Percentiles rank a stretch among this genome's conserved stretches.
These are phyloP conservation scores for Priceomyces fermenticarens DNA, from an alignment of 805 yeast species.

Conservation along the genomic window DNA sequence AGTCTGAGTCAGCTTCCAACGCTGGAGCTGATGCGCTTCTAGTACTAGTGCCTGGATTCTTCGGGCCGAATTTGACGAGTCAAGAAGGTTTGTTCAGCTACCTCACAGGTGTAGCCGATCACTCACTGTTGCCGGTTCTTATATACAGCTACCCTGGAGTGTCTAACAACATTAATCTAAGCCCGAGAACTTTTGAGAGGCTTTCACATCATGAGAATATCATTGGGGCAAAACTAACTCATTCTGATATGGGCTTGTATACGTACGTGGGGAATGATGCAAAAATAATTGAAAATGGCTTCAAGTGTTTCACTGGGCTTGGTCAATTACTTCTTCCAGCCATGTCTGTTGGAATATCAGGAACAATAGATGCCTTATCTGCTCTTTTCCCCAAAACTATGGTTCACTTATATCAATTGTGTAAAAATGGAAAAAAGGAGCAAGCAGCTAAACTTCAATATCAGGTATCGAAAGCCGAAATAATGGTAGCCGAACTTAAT, in stretches of 20 bases:
- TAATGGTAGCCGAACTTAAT: constrained; percentile 25
- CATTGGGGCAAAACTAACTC: constrained; percentile 31
- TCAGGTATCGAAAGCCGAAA: constrained; percentile 18
- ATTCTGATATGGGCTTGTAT: constrained; percentile 19
- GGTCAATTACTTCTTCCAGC: constrained; percentile 25
- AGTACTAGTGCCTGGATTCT: constrained; percentile 33
- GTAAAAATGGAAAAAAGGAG: constrained; percentile 11
- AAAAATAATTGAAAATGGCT: constrained; percentile 12
- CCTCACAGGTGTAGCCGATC: constrained; percentile 26
- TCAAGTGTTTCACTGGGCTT: constrained; percentile 22
- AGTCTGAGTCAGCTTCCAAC: constrained; percentile 17
- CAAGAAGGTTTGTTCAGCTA: constrained; percentile 32
- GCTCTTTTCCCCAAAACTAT: constrained; percentile 20
- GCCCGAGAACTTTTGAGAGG: constrained; percentile 17
- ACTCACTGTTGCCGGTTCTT: constrained; percentile 30
- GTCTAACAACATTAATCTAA: constrained; percentile 27
- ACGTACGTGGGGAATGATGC: constrained; percentile 15
- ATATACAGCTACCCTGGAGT: constrained; percentile 38
- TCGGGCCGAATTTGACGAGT: constrained; percentile 27
- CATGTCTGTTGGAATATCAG: constrained; percentile 17
- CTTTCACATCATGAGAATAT: constrained; percentile 31
- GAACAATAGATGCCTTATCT: constrained; percentile 24
- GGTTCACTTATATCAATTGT: constrained; percentile 14
- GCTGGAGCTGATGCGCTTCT: constrained; percentile 36
- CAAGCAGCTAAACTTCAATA: constrained; percentile 19